These are phyloP conservation scores for Ramularia endophylla DNA, from an alignment of 2,329 filamentous ascomycete species.

Conservation along the genomic window DNA sequence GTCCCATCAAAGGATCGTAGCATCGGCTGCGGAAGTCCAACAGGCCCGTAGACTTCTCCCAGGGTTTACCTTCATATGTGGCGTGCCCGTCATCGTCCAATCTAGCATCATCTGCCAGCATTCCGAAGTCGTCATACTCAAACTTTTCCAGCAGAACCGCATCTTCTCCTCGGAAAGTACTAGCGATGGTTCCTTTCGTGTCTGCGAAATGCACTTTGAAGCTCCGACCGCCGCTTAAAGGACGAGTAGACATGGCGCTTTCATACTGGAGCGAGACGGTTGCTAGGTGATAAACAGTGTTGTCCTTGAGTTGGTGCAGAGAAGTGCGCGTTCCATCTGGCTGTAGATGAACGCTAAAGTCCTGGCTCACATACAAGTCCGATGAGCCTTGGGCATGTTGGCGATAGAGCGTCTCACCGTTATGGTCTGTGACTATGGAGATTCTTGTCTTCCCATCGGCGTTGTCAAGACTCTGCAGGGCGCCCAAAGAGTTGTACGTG, in stretches of 20 bases:
- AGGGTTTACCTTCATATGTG: not conserved
- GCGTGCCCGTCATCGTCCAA: not conserved
- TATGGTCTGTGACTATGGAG: not conserved
- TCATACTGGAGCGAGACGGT: not conserved
- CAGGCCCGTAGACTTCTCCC: not conserved
- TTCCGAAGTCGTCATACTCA: not conserved
- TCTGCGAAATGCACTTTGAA: not conserved
- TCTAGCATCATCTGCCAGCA: not conserved
- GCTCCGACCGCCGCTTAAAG: not conserved
- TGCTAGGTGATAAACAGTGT: not conserved
- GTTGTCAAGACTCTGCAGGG: not conserved
- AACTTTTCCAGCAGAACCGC: not conserved
- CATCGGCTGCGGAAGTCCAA: not conserved
- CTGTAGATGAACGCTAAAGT: not conserved
- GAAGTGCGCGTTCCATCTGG: not conserved
- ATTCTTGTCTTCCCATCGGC: not conserved
- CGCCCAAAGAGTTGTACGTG: not conserved
- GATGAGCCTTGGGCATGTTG: not conserved
- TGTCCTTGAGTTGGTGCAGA: not conserved
- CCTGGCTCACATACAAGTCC: not conserved
- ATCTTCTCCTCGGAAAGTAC: not conserved
- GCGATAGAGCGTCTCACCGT: not conserved
- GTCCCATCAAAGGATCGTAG: not conserved
- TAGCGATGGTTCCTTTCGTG: not conserved
- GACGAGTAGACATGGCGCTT: not conserved